phyloP scores from a whole-genome alignment of 345 rosid species.

The Turritis glabra region DNA sequence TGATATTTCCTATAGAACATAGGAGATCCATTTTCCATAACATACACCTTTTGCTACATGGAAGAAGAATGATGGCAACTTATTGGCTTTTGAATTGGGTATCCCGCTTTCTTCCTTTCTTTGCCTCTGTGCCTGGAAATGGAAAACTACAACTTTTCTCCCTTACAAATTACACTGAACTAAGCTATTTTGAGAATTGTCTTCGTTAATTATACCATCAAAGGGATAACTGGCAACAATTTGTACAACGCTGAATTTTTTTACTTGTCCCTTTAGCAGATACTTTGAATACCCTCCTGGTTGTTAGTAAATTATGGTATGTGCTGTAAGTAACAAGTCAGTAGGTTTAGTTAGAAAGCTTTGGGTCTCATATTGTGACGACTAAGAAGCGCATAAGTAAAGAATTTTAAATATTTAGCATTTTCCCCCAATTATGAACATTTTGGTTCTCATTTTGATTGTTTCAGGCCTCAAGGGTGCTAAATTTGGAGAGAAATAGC shows the following conservation, averaged over 20 bases:
- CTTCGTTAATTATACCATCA: slow-evolving; percentile 6
- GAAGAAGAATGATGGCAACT: slow-evolving; percentile 4
- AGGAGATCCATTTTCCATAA: neutral
- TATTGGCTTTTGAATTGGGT: slow-evolving; percentile 12
- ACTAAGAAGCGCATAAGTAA: neutral
- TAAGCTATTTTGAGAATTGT: neutral
- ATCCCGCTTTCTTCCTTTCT: neutral
- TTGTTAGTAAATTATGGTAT: slow-evolving; percentile 2
- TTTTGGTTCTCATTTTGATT: slow-evolving; percentile 15
- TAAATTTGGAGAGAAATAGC: slow-evolving; percentile 92
- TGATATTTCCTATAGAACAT: neutral
- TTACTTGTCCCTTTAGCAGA: slow-evolving; percentile 8
- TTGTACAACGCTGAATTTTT: neutral
- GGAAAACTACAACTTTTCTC: neutral
- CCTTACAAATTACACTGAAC: neutral
- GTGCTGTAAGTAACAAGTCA: neutral
- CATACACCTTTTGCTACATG: neutral
- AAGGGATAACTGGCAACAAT: neutral
- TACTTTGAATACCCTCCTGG: neutral
- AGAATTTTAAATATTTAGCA: neutral
- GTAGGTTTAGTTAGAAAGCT: neutral
- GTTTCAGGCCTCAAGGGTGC: slow-evolving; percentile 80
- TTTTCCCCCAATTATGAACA: neutral
- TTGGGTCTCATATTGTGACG: slow-evolving; percentile 8
- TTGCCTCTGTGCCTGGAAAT: neutral